Percentiles rank a stretch among this genome's conserved stretches.
Conservation (phyloP, 1,284 basidiomycete genomes). For the Cutaneotrichosporon spelunceum region DNA sequence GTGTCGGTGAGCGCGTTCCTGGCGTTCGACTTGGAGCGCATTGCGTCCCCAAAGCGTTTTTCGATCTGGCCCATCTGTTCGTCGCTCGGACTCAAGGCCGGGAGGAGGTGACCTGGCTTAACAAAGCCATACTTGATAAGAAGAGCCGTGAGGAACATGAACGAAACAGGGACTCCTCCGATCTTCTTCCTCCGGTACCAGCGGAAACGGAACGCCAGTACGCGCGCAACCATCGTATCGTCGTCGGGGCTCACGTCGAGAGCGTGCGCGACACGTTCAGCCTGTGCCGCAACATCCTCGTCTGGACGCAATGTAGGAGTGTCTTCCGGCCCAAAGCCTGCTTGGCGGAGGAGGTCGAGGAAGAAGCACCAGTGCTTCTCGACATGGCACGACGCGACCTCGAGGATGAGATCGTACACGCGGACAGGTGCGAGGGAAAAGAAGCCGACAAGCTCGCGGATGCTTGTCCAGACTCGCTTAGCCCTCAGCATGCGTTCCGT, state of each 20-base stretch:
- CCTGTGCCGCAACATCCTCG: conserved; percentile 29
- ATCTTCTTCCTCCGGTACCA: conserved; percentile 70
- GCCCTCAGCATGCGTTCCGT: conserved; percentile 57
- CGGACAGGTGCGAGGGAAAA: conserved; percentile 95
- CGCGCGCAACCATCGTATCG: conserved; percentile 72
- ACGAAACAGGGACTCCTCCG: conserved; percentile 61
- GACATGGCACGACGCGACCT: conserved; percentile 80
- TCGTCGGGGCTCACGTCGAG: conserved; percentile 52
- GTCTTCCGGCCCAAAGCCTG: conserved; percentile 1
- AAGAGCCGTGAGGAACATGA: conserved; percentile 80
- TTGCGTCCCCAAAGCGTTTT: conserved; percentile 65
- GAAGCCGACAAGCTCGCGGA: conserved; percentile 86
- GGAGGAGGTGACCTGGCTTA: conserved; percentile 68
- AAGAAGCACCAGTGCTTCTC: conserved; percentile 88
- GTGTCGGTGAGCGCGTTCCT: conserved; percentile 83
- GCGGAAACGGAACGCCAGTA: conserved; percentile 92
- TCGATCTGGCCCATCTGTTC: conserved; percentile 67
- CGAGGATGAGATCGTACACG: conserved; percentile 88
- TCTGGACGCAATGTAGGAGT: neutral
- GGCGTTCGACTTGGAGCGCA: conserved; percentile 63
- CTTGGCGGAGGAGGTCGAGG: conserved; percentile 64
- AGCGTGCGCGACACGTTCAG: conserved; percentile 46
- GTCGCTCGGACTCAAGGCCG: conserved; percentile 70
- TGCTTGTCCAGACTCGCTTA: conserved; percentile 74
- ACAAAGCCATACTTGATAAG: conserved; percentile 85